These are phyloP conservation scores for Neoarthrinium moseri DNA, from an alignment of 2,329 filamentous ascomycete species.

Conservation along the genomic window DNA sequence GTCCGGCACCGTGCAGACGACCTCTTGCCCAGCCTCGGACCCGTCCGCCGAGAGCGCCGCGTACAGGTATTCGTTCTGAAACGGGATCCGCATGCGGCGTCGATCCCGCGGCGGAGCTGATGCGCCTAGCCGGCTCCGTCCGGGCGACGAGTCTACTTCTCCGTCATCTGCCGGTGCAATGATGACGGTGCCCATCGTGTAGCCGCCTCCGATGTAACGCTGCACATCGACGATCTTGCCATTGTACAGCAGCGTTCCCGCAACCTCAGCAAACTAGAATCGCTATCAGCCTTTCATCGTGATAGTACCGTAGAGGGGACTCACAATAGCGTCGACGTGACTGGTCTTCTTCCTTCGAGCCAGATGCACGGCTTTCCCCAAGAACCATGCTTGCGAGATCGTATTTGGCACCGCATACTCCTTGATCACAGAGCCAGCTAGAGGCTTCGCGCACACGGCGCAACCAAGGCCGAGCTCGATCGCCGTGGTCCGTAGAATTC, in stretches of 20 bases:
- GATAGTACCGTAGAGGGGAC: neutral
- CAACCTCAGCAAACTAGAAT: neutral
- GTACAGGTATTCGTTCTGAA: slow-evolving; percentile 6
- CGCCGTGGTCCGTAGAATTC: neutral
- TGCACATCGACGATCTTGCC: slow-evolving; percentile 4
- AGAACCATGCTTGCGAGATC: neutral
- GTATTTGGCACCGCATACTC: neutral
- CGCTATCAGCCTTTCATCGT: neutral
- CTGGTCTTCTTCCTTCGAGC: neutral
- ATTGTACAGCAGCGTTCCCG: neutral
- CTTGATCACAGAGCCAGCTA: neutral
- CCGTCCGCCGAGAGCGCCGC: neutral
- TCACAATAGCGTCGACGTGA: slow-evolving; percentile 3
- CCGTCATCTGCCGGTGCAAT: neutral
- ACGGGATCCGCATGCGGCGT: neutral
- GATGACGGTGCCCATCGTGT: slow-evolving; percentile 1
- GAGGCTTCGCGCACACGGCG: slow-evolving; percentile 4
- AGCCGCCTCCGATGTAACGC: neutral
- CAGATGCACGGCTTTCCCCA: neutral
- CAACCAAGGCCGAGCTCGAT: slow-evolving; percentile 6
- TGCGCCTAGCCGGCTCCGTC: no score
- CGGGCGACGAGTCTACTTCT: no score
- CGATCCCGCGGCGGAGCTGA: neutral
- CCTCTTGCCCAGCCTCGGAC: neutral
- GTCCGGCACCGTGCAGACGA: slow-evolving; percentile 4